Conservation (phyloP, 2,329 filamentous ascomycete genomes). For the Geosmithia morbida region DNA sequence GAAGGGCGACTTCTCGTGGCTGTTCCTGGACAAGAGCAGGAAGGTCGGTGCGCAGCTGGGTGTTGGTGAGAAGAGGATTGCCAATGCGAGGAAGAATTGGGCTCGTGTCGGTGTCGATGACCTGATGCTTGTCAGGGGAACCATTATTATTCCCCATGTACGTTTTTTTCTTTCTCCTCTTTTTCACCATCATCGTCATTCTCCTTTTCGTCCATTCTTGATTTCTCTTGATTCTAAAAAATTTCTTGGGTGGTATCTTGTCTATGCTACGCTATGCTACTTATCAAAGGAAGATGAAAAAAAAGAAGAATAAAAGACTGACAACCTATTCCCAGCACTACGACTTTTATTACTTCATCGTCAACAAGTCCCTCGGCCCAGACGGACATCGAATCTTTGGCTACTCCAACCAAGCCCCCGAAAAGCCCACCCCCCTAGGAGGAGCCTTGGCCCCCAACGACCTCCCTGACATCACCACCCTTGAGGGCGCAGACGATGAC, state of each 20-base stretch:
- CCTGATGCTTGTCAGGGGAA: conserved; percentile 79
- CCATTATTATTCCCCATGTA: conserved; percentile 88
- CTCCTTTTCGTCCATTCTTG: neutral
- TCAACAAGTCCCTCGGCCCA: conserved; percentile 71
- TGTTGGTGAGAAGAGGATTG: conserved; percentile 43
- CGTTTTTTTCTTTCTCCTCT: conserved; percentile 20
- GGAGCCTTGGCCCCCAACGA: conserved; percentile 21
- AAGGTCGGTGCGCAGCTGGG: conserved; percentile 79
- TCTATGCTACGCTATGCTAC: neutral
- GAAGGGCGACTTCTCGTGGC: conserved; percentile 87
- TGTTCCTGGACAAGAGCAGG: conserved; percentile 81
- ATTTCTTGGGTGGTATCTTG: neutral
- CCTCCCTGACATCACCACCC: conserved; percentile 33
- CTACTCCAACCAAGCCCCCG: conserved; percentile 42
- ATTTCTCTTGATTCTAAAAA: conserved; percentile 1
- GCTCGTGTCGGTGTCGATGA: conserved; percentile 90
- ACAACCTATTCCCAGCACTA: conserved; percentile 54
- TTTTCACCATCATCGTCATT: neutral
- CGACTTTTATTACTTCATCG: conserved; percentile 92
- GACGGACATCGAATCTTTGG: conserved; percentile 62
- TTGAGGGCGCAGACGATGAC: conserved; percentile 69
- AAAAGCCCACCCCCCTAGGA: conserved; percentile 16
- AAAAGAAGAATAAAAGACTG: neutral
- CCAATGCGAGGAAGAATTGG: conserved; percentile 58
- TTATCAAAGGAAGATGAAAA: neutral